A percentile compares a stretch with the other conserved stretches of the same genome.
Evolutionary conservation across 108 stramenopile species (phyloP).

Genomic region (Nannochloropsis salina): DNA sequence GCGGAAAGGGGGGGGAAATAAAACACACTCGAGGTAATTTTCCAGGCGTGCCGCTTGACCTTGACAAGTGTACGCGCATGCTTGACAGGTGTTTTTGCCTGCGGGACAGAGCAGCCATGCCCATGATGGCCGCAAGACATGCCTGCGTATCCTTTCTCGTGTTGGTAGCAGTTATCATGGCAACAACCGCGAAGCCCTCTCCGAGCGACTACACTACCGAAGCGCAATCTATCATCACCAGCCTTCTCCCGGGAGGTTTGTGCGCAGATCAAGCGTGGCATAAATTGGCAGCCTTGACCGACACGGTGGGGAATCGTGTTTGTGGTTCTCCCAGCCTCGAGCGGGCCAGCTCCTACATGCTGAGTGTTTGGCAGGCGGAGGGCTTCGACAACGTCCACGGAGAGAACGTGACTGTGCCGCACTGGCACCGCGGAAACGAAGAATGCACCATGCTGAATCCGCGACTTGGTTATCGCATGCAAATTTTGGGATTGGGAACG

Average conservation of each 20-base stretch:
- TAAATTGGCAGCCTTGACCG: not conserved
- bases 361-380: not conserved
- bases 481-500: not conserved
- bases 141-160: not conserved
- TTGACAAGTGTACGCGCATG: too few species aligned
- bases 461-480: not conserved
- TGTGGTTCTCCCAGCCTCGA: not conserved
- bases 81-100: too few species aligned
- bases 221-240: not conserved
- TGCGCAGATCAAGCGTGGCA: not conserved
- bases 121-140: not conserved
- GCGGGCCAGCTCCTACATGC: not conserved
- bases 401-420: constrained; percentile 10
- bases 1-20: too few species aligned
- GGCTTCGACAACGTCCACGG: not conserved
- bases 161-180: not conserved
- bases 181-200: not conserved
- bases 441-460: not conserved
- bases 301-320: not conserved
- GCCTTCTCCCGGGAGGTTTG: not conserved
- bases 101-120: too few species aligned
- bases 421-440: not conserved
- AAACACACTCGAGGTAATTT: too few species aligned
- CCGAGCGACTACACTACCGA: not conserved
- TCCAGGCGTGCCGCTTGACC: too few species aligned